Conservation (phyloP, 1,139 yeast genomes). For the Suhomyces ambrosiae region DNA sequence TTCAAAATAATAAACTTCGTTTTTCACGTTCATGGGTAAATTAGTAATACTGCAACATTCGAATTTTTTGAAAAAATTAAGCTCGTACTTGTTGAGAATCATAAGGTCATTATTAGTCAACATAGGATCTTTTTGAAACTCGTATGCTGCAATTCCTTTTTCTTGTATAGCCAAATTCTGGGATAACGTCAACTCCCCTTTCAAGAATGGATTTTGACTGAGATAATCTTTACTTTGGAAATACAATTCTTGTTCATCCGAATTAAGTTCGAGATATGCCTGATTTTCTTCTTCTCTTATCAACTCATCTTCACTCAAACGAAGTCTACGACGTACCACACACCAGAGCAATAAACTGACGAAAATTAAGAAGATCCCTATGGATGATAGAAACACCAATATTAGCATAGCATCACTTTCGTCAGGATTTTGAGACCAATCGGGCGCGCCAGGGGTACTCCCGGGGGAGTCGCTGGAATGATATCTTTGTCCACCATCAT, state of each 20-base stretch:
- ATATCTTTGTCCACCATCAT: not conserved
- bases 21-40: slow-evolving; percentile 80
- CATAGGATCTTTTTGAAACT: slow-evolving; percentile 73
- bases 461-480: not conserved
- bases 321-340: slow-evolving; percentile 14
- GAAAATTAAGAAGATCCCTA: slow-evolving; percentile 10
- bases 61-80: slow-evolving; percentile 69
- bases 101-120: slow-evolving; percentile 59
- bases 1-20: slow-evolving; percentile 91
- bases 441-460: not conserved
- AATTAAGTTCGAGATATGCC: slow-evolving; percentile 61
- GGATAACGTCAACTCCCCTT: slow-evolving; percentile 45
- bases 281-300: slow-evolving; percentile 63
- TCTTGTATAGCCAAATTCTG: slow-evolving; percentile 75
- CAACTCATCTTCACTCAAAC: slow-evolving; percentile 51
- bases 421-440: slow-evolving; percentile 1
- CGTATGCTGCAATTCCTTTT: slow-evolving; percentile 93
- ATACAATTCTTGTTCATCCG: slow-evolving; percentile 80
- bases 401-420: slow-evolving; percentile 4
- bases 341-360: slow-evolving; percentile 10
- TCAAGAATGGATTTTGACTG: slow-evolving; percentile 56
- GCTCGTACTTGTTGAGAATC: slow-evolving; percentile 73
- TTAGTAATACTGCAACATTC: slow-evolving; percentile 83
- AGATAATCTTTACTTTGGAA: slow-evolving; percentile 66
- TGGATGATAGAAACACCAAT: slow-evolving; percentile 4